Percentiles rank a stretch among this genome's conserved stretches.
phyloP scores from a whole-genome alignment of 371 early-diverging fungal genomes.

The Cokeromyces recurvatus region DNA sequence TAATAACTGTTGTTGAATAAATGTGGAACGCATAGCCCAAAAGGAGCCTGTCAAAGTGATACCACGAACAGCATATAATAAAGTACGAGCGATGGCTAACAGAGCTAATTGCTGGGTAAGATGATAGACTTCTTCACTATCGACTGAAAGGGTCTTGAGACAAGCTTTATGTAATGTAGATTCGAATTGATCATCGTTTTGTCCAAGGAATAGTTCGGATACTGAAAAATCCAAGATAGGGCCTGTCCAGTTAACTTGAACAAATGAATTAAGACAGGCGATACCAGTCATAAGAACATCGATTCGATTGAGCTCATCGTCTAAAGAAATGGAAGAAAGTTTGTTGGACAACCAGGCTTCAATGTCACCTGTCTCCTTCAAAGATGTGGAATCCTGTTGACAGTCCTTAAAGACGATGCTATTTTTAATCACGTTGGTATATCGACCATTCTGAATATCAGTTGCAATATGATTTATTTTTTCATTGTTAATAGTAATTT shows the following conservation, averaged over 20 bases:
- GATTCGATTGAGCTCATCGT: conserved; percentile 9
- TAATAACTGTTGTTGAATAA: conserved; percentile 80
- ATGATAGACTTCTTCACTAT: conserved; percentile 85
- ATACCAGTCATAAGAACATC: conserved; percentile 46
- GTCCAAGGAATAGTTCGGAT: conserved; percentile 19
- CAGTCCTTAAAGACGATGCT: conserved; percentile 20
- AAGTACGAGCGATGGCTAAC: conserved; percentile 57
- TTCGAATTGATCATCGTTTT: conserved; percentile 16
- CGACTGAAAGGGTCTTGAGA: conserved; percentile 54
- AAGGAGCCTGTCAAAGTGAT: conserved; percentile 44
- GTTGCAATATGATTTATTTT: neutral
- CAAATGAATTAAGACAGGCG: conserved; percentile 57
- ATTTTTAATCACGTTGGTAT: conserved; percentile 24
- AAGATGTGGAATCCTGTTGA: conserved; percentile 1
- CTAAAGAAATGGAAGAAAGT: conserved; percentile 3
- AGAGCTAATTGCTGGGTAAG: conserved; percentile 67
- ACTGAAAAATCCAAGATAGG: conserved; percentile 47
- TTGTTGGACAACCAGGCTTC: conserved; percentile 19
- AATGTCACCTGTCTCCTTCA: conserved; percentile 16
- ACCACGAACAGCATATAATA: conserved; percentile 48
- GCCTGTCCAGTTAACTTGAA: conserved; percentile 70
- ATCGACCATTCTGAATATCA: conserved; percentile 28
- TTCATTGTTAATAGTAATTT: neutral
- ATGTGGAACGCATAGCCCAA: conserved; percentile 74
- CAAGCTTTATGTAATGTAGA: conserved; percentile 27